These are phyloP conservation scores for Pseudofabraea citricarpa DNA, from an alignment of 2,329 filamentous ascomycete genomes.

Conservation along the genomic window DNA sequence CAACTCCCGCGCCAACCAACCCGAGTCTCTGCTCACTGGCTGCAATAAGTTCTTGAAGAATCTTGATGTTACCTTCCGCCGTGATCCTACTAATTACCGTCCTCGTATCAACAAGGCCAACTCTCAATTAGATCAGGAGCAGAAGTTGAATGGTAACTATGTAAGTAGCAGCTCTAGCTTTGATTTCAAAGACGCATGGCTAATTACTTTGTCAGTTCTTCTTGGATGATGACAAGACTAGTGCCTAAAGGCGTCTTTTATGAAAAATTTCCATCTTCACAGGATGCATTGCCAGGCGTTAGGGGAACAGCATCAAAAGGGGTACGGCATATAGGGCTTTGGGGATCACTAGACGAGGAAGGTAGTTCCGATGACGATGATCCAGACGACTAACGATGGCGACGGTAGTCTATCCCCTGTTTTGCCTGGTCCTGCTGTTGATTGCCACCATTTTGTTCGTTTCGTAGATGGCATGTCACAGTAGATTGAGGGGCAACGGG, in stretches of 20 bases:
- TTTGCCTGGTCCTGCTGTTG: slow-evolving; percentile 54
- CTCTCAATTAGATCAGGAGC: slow-evolving; percentile 95
- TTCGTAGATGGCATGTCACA: slow-evolving; percentile 9
- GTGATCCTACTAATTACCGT: slow-evolving; percentile 91
- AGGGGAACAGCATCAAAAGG: slow-evolving; percentile 22
- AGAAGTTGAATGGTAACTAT: slow-evolving; percentile 91
- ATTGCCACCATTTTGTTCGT: slow-evolving; percentile 18
- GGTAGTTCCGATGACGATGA: slow-evolving; percentile 59
- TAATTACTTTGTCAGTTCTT: slow-evolving; percentile 64
- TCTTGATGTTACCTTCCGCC: slow-evolving; percentile 96
- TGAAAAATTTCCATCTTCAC: slow-evolving; percentile 28
- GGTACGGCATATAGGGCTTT: slow-evolving; percentile 24
- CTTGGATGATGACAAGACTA: slow-evolving; percentile 69
- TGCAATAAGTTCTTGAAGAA: slow-evolving; percentile 98
- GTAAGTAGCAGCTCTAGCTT: slow-evolving; percentile 53
- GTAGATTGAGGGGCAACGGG: slow-evolving; percentile 49
- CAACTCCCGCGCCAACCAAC: slow-evolving; percentile 79
- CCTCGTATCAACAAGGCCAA: slow-evolving; percentile 98
- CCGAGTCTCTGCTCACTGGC: slow-evolving; percentile 84
- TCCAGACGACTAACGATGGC: slow-evolving; percentile 55
- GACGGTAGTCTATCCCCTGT: slow-evolving; percentile 64
- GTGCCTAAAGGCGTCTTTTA: slow-evolving; percentile 55
- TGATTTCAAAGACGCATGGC: no score
- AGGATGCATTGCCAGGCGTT: slow-evolving; percentile 28
- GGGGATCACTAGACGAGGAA: slow-evolving; percentile 39